Base-by-base conservation (phyloP, 2,329 filamentous ascomycete genomes). In the Cercospora canescens region DNA sequence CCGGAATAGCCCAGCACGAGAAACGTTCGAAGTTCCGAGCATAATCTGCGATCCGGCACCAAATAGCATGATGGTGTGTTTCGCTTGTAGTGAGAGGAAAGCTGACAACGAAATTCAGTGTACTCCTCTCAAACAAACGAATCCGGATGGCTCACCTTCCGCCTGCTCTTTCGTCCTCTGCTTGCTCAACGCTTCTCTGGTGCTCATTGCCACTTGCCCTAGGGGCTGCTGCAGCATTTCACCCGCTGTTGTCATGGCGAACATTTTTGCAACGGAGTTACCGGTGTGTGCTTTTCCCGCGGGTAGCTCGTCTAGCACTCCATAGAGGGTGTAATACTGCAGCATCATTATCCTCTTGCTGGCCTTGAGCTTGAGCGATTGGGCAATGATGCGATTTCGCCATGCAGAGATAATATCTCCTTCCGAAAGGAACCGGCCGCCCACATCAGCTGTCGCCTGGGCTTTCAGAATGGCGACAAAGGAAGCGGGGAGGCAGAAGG, bases 161-260 rank as follows among this genome's bases (percentile, higher is more conserved):
- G 58, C 58, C 45, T 52, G 58, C 30, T 61, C n/a, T 32, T 48
- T 28, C 26, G 58, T 52, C 8, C 58, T 39, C 26, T 61, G 41
- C 28, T n/a, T 5, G 8, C 14, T 8, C 37, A 61, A 18, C 14
- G 30, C 58, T 50, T 61, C 6, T 11, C 58, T 28, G n/a, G 45
- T 50, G 14, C 39, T 50, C 18, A 32, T 24, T 8, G 58, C 58
- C 2, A 37, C 41, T 9, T 50, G 35, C 6, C 41, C 18, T 12
- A 50, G 21, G 9, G 8, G 21, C 5, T 61, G n/a, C 11, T 12
- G 11, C 2, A 34, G 41, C 58, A 61, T 34, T 28, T 61, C 30
- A 18, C 28, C 58, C 6, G 21, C 41, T 5, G 41, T 52, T 5
- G 32, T 52, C 58, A 50, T 30, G 26, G 30, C 21, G 30, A 37